Base-by-base conservation (phyloP, 805 yeast genomes). In the Wickerhamomyces hampshirensis region DNA sequence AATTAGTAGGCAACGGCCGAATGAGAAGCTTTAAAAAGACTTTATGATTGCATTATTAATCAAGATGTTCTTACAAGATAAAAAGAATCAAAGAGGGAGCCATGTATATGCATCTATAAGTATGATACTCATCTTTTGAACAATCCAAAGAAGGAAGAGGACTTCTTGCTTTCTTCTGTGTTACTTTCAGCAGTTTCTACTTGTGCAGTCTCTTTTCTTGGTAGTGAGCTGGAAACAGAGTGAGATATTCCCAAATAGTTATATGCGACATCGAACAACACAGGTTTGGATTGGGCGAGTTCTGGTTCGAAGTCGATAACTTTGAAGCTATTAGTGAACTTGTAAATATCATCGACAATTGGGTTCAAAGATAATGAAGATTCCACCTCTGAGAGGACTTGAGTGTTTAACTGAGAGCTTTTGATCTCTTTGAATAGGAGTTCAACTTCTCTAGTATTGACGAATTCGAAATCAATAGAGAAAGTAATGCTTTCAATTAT, bases 181-280 rank as follows among this genome's bases (percentile, higher is more conserved):
- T 21, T 7, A 11, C 11, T 21, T 21, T 11, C 24, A 8, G n/a
- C n/a, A n/a, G n/a, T n/a, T n/a, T n/a, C n/a, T n/a, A n/a, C n/a
- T n/a, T n/a, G n/a, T n/a, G n/a, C n/a, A n/a, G n/a, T n/a, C n/a
- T n/a, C n/a, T n/a, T n/a, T n/a, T n/a, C n/a, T n/a, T n/a, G n/a
- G n/a, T n/a, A n/a, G n/a, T n/a, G n/a, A n/a, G n/a, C n/a, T n/a
- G n/a, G n/a, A n/a, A n/a, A n/a, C n/a, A n/a, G n/a, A n/a, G n/a
- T n/a, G n/a, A n/a, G n/a, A n/a, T n/a, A n/a, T n/a, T n/a, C n/a
- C n/a, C n/a, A n/a, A n/a, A n/a, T n/a, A n/a, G n/a, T n/a, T n/a
- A n/a, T n/a, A n/a, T n/a, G 95, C 98, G 46, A 86, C 68, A 56
- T 91, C 98, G 51, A 87, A 93, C 51, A 89, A 72, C 8, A 88